phyloP scores from a whole-genome alignment of 371 early-diverging fungal genomes.

The Apophysomyces elegans region DNA sequence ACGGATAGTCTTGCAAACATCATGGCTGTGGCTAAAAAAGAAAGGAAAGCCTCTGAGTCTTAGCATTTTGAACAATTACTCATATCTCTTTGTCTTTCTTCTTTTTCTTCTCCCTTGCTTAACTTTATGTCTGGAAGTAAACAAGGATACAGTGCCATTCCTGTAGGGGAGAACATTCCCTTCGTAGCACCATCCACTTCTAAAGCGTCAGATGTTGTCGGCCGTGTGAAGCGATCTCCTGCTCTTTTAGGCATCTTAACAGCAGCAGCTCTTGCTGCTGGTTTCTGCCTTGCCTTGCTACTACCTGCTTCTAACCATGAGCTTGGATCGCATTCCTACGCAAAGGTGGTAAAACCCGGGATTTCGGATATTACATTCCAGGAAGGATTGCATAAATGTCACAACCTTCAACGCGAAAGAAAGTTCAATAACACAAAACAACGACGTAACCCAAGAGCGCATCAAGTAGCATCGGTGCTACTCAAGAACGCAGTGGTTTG shows the following conservation, averaged over 20 bases:
- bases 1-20: no score
- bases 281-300: neutral
- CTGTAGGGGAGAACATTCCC: neutral
- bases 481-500: conserved; percentile 60
- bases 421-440: conserved; percentile 9
- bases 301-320: neutral
- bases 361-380: conserved; percentile 22
- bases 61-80: no score
- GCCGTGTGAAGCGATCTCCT: neutral
- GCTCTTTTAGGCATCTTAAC: neutral
- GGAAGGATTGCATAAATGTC: conserved; percentile 26
- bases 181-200: neutral
- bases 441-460: conserved; percentile 21
- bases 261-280: neutral
- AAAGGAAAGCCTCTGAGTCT: no score
- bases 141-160: neutral
- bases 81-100: neutral
- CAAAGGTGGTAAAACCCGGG: conserved; percentile 21
- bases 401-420: conserved; percentile 10
- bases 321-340: neutral
- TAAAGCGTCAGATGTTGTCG: neutral
- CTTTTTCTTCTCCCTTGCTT: neutral
- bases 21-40: no score
- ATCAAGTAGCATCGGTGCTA: conserved; percentile 27
- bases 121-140: neutral